phyloP scores from a whole-genome alignment of 1,139 yeast species.

The Protomyces inouyei region DNA sequence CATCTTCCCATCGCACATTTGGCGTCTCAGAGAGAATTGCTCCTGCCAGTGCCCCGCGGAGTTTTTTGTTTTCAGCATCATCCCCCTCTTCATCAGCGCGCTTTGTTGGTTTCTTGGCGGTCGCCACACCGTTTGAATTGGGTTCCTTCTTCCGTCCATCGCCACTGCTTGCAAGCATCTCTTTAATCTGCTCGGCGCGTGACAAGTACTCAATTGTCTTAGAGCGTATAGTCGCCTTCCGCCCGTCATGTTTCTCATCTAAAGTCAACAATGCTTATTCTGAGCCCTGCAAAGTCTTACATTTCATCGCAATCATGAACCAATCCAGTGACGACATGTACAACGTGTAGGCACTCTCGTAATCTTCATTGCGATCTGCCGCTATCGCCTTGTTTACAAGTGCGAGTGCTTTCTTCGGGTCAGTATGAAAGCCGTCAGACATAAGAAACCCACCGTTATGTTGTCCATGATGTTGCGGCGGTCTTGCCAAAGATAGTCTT shows the following conservation, averaged over 20 bases:
- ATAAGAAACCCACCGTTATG: slow-evolving; percentile 1
- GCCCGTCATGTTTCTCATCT: slow-evolving; percentile 82
- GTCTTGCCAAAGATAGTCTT: too few species aligned
- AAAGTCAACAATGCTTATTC: neutral
- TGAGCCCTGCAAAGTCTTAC: slow-evolving; percentile 32
- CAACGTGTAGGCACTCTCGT: slow-evolving; percentile 89
- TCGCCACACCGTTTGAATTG: slow-evolving; percentile 49
- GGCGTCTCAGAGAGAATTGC: slow-evolving; percentile 92
- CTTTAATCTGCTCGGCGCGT: slow-evolving; percentile 91
- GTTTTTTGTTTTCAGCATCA: slow-evolving; percentile 77
- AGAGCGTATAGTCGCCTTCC: slow-evolving; percentile 81
- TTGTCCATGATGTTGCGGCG: slow-evolving; percentile 9
- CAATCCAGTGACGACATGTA: slow-evolving; percentile 93
- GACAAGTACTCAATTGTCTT: slow-evolving; percentile 88
- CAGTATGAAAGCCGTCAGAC: neutral
- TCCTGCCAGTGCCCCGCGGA: slow-evolving; percentile 72
- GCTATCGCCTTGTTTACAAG: slow-evolving; percentile 91
- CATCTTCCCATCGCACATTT: slow-evolving; percentile 88
- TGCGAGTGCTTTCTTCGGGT: slow-evolving; percentile 72
- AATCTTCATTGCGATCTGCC: slow-evolving; percentile 83
- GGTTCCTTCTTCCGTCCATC: slow-evolving; percentile 39
- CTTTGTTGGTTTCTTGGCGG: slow-evolving; percentile 52
- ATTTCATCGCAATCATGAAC: slow-evolving; percentile 90
- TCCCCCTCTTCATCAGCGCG: slow-evolving; percentile 33
- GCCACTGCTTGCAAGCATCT: slow-evolving; percentile 63